Conservation (phyloP, 1,284 basidiomycete species). For the Takashimella koratensis region DNA sequence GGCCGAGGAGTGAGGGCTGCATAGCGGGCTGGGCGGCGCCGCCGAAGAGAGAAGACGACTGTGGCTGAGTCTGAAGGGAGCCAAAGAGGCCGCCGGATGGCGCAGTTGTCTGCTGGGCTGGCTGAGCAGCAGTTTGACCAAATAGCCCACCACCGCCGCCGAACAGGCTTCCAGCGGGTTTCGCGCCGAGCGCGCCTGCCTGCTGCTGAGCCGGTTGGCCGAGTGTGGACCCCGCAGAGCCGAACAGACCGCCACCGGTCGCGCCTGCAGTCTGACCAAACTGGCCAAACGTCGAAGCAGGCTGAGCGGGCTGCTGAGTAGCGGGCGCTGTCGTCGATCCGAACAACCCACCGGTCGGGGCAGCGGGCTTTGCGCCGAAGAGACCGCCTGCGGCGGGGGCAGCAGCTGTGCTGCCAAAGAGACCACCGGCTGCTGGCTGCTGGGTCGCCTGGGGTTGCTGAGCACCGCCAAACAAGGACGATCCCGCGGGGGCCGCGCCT, state of each 20-base stretch:
- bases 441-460: conserved; percentile 28
- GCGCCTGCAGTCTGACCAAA: conserved; percentile 30
- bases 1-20: conserved; percentile 9
- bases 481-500: conserved; percentile 16
- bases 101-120: conserved; percentile 20
- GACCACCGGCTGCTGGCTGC: conserved; percentile 33
- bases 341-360: conserved; percentile 49
- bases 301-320: conserved; percentile 17
- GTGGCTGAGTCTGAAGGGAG: conserved; percentile 24
- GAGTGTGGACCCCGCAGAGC: background rate
- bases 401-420: conserved; percentile 50
- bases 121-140: conserved; percentile 12
- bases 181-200: background rate
- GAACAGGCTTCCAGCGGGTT: conserved; percentile 9
- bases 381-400: conserved; percentile 49
- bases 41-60: conserved; percentile 24
- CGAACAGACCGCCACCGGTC: conserved; percentile 21
- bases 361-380: conserved; percentile 52
- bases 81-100: conserved; percentile 52
- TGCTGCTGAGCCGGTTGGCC: conserved; percentile 11
- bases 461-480: conserved; percentile 35
- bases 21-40: conserved; percentile 18
- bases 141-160: conserved; percentile 24
- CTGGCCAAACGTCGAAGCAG: conserved; percentile 13
- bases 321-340: conserved; percentile 28